Base-by-base conservation (phyloP, 75 land plant species). In the Ceratopteris richardii region DNA sequence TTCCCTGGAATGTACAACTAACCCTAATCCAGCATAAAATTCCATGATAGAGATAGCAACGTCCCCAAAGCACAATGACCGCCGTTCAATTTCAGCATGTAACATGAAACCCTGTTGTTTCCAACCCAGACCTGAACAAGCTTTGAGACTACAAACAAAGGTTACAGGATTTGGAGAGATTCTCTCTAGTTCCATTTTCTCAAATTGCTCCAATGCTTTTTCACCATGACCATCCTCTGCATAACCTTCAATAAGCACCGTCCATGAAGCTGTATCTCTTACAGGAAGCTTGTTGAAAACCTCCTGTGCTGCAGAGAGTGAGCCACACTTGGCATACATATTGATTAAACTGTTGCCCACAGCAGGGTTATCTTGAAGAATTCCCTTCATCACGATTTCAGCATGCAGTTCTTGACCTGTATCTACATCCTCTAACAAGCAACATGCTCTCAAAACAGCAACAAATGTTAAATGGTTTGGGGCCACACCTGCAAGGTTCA, bases 321-420 rank as follows among this genome's bases (percentile, higher is more conserved):
- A 5, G 4, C 74, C 73, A 66, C 69, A 64, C 7, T 68, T 58
- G 17, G 64, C 48, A 26, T 74, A 79, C 39, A 79, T 22, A 52
- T 50, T 39, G 42, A 79, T 21, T 47, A 74, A 23, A 2, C 76
- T 60, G 47, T 59, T 58, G 2, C 51, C 58, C 21, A 75, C 9
- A 3, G 20, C 9, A 28, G 71, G 19, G 64, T 66, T 69, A 12
- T 46, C 22, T 18, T 21, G 18, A n/a, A 46, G 50, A 33, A 74
- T 41, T 6, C 70, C 73, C 12, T 63, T 56, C 63, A 68, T 80
- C 28, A 71, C 23, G 30, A 80, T 80, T 51, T 42, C 52, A 13
- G 72, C 80, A 66, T 84, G 88, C 29, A 80, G 62, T 62, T 84
- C 78, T 58, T 58, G 80, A 6, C 88, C 88, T 57, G 67, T 64